Conservation (phyloP, 140 eudicot species). For the Ambrosia hybrid region DNA sequence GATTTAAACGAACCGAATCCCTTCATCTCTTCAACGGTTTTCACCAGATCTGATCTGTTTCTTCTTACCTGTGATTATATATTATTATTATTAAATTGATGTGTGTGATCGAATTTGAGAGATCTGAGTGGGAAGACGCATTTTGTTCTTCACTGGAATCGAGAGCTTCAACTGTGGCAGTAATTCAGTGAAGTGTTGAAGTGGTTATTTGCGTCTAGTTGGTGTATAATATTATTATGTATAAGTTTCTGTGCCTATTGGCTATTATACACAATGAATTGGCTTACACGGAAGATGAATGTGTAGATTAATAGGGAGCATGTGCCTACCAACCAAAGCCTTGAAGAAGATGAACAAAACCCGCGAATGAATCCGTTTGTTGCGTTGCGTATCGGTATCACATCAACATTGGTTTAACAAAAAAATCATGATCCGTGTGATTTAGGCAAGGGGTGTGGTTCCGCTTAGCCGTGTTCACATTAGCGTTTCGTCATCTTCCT, state of each 20-base stretch:
- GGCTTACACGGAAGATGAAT: constrained; percentile 27
- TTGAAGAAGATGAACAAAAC: background rate
- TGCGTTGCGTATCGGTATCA: constrained; percentile 4
- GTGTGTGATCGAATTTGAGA: background rate
- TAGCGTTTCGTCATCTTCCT: too few relatives aligned
- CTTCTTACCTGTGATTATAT: background rate
- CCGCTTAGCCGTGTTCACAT: too few relatives aligned
- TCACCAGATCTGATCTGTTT: constrained; percentile 28
- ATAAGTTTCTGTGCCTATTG: background rate
- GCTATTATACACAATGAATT: constrained; percentile 10
- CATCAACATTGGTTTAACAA: constrained; percentile 19
- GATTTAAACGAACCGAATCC: constrained; percentile 51
- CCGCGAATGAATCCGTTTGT: constrained; percentile 12
- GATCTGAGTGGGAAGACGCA: constrained; percentile 13
- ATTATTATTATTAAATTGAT: too few relatives aligned
- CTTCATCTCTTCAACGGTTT: constrained; percentile 40
- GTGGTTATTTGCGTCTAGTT: background rate
- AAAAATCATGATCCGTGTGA: background rate
- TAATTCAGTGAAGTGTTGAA: constrained; percentile 38
- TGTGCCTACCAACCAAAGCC: background rate
- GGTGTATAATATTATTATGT: constrained; percentile 13
- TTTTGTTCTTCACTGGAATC: background rate
- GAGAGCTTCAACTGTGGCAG: constrained; percentile 31
- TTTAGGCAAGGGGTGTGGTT: background rate
- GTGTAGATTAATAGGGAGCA: constrained; percentile 8